These are phyloP conservation scores for Lactarius tabidus DNA, from an alignment of 768 basidiomycete species.

Conservation along the genomic window DNA sequence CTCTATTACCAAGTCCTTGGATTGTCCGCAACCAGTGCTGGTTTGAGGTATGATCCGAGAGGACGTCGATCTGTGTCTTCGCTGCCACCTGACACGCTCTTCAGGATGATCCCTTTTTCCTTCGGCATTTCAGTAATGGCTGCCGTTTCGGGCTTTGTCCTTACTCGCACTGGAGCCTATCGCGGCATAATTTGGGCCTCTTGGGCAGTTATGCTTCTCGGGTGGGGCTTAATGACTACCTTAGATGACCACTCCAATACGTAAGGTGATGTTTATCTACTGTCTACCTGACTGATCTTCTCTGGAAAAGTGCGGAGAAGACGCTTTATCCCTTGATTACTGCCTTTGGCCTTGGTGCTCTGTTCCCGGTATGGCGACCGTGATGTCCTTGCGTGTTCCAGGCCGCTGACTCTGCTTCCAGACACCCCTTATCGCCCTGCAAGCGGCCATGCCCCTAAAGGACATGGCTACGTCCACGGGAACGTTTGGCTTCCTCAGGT, in stretches of 20 bases:
- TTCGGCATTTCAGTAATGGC: slow-evolving; percentile 54
- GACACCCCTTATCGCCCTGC: slow-evolving; percentile 67
- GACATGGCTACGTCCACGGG: slow-evolving; percentile 83
- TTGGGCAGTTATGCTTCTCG: slow-evolving; percentile 54
- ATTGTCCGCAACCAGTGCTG: slow-evolving; percentile 65
- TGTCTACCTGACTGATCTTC: slow-evolving; percentile 4
- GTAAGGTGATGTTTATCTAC: slow-evolving; percentile 31
- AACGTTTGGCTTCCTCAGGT: slow-evolving; percentile 68
- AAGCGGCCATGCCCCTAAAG: slow-evolving; percentile 82
- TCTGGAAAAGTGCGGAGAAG: slow-evolving; percentile 48
- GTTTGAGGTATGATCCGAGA: slow-evolving; percentile 46
- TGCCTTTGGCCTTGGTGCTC: slow-evolving; percentile 56
- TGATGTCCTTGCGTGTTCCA: slow-evolving; percentile 6
- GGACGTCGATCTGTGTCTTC: background rate
- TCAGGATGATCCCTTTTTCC: slow-evolving; percentile 72
- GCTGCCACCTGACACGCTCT: background rate
- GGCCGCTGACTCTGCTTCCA: slow-evolving; percentile 27
- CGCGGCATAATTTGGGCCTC: slow-evolving; percentile 59
- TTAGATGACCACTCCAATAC: slow-evolving; percentile 53
- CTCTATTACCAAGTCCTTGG: slow-evolving; percentile 78
- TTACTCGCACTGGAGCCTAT: slow-evolving; percentile 57
- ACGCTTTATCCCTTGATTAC: slow-evolving; percentile 63
- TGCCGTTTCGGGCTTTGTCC: slow-evolving; percentile 50
- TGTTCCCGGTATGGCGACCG: slow-evolving; percentile 49
- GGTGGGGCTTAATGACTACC: slow-evolving; percentile 69